Evolutionary conservation across 1,284 basidiomycete species (phyloP).

Genomic region (Cryptococcus wingfieldii): DNA sequence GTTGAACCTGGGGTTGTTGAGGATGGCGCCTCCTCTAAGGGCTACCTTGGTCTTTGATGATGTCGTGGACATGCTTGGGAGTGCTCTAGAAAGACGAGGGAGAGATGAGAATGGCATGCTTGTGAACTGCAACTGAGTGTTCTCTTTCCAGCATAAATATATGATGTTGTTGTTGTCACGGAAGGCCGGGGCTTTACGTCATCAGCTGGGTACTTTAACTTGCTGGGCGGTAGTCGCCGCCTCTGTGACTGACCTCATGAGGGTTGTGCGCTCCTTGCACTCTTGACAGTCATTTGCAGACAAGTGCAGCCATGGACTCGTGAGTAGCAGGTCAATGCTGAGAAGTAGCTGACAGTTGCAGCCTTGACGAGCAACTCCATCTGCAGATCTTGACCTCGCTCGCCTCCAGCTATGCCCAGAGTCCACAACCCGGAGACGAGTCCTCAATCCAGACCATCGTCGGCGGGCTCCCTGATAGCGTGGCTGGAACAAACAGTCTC

Average conservation of each 20-base stretch:
- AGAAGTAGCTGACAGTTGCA: conserved; percentile 9
- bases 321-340: not conserved
- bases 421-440: conserved; percentile 4
- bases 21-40: conserved; percentile 58
- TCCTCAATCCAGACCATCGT: conserved; percentile 5
- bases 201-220: too few relatives aligned
- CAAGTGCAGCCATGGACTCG: conserved; percentile 11
- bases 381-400: conserved; percentile 44
- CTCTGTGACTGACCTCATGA: too few relatives aligned
- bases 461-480: conserved; percentile 20
- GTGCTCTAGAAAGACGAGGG: not conserved
- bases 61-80: not conserved
- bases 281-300: too few relatives aligned
- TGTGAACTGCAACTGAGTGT: too few relatives aligned
- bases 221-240: too few relatives aligned
- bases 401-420: conserved; percentile 28
- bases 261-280: too few relatives aligned
- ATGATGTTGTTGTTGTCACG: too few relatives aligned
- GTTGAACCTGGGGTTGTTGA: conserved; percentile 58
- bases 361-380: conserved; percentile 46
- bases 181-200: too few relatives aligned
- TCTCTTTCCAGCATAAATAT: too few relatives aligned
- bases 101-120: not conserved
- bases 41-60: conserved; percentile 16
- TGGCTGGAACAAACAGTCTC: not conserved